phyloP scores from a whole-genome alignment of 352 stramenopile genomes.

The Globisporangium ultimum region DNA sequence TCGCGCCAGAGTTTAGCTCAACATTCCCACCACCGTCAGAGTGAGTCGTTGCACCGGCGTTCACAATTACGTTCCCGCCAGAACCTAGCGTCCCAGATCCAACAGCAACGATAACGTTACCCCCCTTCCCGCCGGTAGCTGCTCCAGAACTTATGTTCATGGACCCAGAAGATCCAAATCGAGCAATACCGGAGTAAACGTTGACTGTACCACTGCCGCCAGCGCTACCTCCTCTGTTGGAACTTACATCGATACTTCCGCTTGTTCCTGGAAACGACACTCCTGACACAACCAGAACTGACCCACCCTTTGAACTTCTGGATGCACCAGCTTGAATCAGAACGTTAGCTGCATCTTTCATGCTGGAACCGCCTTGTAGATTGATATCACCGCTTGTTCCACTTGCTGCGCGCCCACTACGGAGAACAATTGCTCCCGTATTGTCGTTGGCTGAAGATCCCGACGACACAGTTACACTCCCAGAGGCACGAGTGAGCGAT shows the following conservation, averaged over 20 bases:
- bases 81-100: constrained; percentile 35
- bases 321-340: constrained; percentile 48
- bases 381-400: constrained; percentile 58
- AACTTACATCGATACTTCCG: constrained; percentile 59
- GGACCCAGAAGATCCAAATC: constrained; percentile 47
- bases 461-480: constrained; percentile 40
- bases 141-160: constrained; percentile 70
- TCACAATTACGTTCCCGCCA: constrained; percentile 46
- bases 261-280: constrained; percentile 41
- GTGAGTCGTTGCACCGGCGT: constrained; percentile 37
- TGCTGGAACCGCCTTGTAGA: constrained; percentile 40
- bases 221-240: constrained; percentile 41
- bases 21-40: constrained; percentile 50
- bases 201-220: constrained; percentile 51
- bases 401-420: constrained; percentile 33
- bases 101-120: constrained; percentile 51
- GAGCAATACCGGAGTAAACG: constrained; percentile 43
- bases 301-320: constrained; percentile 41
- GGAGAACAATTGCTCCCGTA: constrained; percentile 36
- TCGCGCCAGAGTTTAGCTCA: constrained; percentile 46
- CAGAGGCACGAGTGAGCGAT: constrained; percentile 32
- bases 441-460: constrained; percentile 40
- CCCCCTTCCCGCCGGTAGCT: constrained; percentile 44
- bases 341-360: constrained; percentile 43
- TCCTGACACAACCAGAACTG: constrained; percentile 42